Percentiles rank a stretch among this genome's conserved stretches.
Conservation (phyloP, 1,139 yeast species). For the Chernovozyma sophiae-reginae region DNA sequence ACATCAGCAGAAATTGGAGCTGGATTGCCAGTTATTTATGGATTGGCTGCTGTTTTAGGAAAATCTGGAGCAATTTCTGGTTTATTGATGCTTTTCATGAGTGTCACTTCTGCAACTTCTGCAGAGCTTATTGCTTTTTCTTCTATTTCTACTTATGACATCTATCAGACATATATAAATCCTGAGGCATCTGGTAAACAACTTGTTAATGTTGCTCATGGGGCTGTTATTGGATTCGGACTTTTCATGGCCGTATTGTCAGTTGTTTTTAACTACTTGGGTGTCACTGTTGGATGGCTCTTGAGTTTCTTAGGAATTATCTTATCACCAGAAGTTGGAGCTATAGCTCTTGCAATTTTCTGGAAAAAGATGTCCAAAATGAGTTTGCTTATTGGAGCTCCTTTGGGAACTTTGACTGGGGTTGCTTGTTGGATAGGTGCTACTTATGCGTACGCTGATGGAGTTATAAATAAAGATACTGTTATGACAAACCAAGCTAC, state of each 20-base stretch:
- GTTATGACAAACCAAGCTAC: slow-evolving; percentile 27
- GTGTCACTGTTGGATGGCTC: slow-evolving; percentile 30
- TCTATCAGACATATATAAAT: slow-evolving; percentile 30
- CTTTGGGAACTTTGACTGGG: slow-evolving; percentile 43
- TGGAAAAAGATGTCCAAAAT: slow-evolving; percentile 46
- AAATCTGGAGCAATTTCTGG: slow-evolving; percentile 33
- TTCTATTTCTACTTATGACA: slow-evolving; percentile 33
- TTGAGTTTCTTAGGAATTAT: slow-evolving; percentile 31
- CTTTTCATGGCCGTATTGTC: slow-evolving; percentile 27
- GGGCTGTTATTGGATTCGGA: slow-evolving; percentile 23
- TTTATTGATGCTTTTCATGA: slow-evolving; percentile 31
- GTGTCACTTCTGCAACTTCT: slow-evolving; percentile 38
- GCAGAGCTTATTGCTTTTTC: slow-evolving; percentile 37
- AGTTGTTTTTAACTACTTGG: slow-evolving; percentile 28
- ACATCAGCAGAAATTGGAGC: slow-evolving; percentile 21
- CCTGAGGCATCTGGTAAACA: slow-evolving; percentile 31
- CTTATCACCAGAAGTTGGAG: slow-evolving; percentile 25
- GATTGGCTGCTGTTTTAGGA: slow-evolving; percentile 27
- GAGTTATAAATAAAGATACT: slow-evolving; percentile 17
- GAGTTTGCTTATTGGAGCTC: slow-evolving; percentile 42
- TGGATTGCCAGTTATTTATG: slow-evolving; percentile 14
- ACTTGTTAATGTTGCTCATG: slow-evolving; percentile 27
- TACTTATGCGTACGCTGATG: slow-evolving; percentile 28
- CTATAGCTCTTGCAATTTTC: slow-evolving; percentile 32
- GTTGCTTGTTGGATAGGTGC: slow-evolving; percentile 47